phyloP scores from a whole-genome alignment of 2,329 filamentous ascomycete genomes.

The Aphanocladium album region DNA sequence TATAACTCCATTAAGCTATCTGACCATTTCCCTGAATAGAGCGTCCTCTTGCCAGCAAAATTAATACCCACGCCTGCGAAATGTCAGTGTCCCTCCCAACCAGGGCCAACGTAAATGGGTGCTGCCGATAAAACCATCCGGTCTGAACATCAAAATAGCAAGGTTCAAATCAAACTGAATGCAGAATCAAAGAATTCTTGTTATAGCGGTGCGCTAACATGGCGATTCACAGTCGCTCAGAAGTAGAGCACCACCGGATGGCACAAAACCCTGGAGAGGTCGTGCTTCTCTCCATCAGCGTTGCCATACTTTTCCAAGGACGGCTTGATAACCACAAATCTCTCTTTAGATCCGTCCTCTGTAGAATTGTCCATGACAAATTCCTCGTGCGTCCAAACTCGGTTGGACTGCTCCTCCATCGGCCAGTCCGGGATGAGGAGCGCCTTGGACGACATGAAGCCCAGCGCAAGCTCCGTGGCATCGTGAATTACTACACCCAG shows the following conservation, averaged over 20 bases:
- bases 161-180: too few species aligned
- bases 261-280: neutral
- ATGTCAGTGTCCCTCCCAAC: too few species aligned
- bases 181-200: too few species aligned
- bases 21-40: too few species aligned
- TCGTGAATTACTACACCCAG: neutral
- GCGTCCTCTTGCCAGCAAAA: too few species aligned
- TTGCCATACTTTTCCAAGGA: conserved; percentile 1
- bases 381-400: neutral
- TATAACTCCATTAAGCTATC: too few species aligned
- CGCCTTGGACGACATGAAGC: conserved; percentile 2
- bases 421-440: neutral
- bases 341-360: neutral
- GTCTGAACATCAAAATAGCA: too few species aligned
- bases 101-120: too few species aligned
- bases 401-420: rapidly evolving
- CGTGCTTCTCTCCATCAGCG: neutral
- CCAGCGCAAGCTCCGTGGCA: neutral
- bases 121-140: too few species aligned
- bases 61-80: too few species aligned
- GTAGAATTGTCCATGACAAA: neutral
- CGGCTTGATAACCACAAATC: neutral
- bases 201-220: too few species aligned
- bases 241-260: neutral
- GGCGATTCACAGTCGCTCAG: neutral